phyloP scores from a whole-genome alignment of 1,284 basidiomycete species.

The Tilletia walkeri region DNA sequence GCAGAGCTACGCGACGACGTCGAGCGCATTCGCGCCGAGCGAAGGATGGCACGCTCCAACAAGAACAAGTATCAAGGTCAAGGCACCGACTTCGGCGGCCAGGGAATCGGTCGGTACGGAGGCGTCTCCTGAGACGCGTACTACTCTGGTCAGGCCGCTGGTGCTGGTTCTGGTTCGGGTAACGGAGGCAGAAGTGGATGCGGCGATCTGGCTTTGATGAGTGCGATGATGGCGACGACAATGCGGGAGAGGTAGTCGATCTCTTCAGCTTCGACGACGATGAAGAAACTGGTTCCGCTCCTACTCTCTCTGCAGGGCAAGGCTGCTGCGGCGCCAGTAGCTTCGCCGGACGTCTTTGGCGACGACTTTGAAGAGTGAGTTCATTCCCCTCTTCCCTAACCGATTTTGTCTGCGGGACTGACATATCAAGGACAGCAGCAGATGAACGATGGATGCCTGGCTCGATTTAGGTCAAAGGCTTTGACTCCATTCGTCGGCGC shows the following conservation, averaged over 20 bases:
- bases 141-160: slow-evolving; percentile 50
- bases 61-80: slow-evolving; percentile 84
- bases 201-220: slow-evolving; percentile 68
- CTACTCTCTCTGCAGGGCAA: slow-evolving; percentile 16
- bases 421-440: not conserved
- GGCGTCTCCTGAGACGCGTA: slow-evolving; percentile 75
- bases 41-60: slow-evolving; percentile 90
- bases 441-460: too few species aligned
- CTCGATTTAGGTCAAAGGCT: slow-evolving; percentile 66
- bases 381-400: too few species aligned
- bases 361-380: slow-evolving; percentile 46
- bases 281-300: slow-evolving; percentile 58
- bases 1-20: slow-evolving; percentile 85
- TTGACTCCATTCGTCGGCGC: too few species aligned
- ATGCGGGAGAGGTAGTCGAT: slow-evolving; percentile 65
- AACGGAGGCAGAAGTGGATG: slow-evolving; percentile 62
- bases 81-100: slow-evolving; percentile 70
- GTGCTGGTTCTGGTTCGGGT: slow-evolving; percentile 59
- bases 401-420: too few species aligned
- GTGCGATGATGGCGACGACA: slow-evolving; percentile 95
- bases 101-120: slow-evolving; percentile 69
- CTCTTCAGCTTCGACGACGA: slow-evolving; percentile 73
- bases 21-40: slow-evolving; percentile 81
- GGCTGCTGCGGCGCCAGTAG: slow-evolving; percentile 17
- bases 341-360: slow-evolving; percentile 31